Evolutionary conservation across 805 yeast genomes (phyloP), one percentile per base, ranked within the genome.

Genomic region (Clavispora carvajalis): DNA sequence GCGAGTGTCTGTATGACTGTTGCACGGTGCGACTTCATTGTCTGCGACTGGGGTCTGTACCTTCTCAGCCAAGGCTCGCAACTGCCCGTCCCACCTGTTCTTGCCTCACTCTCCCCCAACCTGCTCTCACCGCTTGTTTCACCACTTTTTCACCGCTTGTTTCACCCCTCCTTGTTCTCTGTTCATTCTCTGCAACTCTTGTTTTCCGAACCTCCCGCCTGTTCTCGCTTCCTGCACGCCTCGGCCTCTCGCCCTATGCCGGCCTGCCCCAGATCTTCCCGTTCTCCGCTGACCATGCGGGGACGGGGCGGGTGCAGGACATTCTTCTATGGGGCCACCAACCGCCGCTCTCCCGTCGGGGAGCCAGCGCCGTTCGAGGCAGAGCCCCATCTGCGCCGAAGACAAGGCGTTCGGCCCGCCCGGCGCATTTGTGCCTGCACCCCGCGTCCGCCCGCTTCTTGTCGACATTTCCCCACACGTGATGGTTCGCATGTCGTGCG

Each of bases 401-500:
- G n/a, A n/a, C n/a, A n/a, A n/a, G n/a, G n/a, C n/a, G n/a, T n/a
- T n/a, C n/a, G n/a, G n/a, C n/a, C n/a, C n/a, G n/a, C n/a, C 23
- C 23, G 2, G 3, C 23, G 3, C 23, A 8, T 8, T 3, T 5
- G 10, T 22, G 23, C 23, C 23, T 8, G 23, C 6, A 3, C 23
- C 23, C 23, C 23, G 23, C 7, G 7, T 11, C 26, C 26, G 13
- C 10, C 26, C 12, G 26, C 13, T 11, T n/a, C 26, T 11, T 24
- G 12, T 2, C 13, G 19, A 15, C 31, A 17, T 24, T 16, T 13
- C 33, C 24, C 33, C 33, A 21, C 38, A 36, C 38, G 38, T 36
- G 38, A 36, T 21, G 38, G 33, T 7, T 28, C 10, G 31, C 23
- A 16, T 23, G 46, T 44, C 50, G 50, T 46, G 46, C 39, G 35